These are phyloP conservation scores for Pulveroboletus sp. DNA, from an alignment of 768 basidiomycete genomes.

Conservation along the genomic window DNA sequence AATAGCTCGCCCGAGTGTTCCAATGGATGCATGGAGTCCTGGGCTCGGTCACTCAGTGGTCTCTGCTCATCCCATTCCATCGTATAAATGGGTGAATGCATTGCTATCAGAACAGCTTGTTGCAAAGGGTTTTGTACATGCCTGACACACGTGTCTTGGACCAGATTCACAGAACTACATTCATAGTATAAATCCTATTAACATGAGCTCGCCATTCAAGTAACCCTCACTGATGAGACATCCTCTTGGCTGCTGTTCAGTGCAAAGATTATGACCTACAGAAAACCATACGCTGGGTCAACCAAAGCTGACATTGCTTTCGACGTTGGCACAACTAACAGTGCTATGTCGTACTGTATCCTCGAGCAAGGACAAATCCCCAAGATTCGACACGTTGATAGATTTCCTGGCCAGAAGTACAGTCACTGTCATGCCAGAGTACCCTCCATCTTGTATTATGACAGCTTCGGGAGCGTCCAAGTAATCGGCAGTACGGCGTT, in stretches of 20 bases:
- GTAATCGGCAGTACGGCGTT: constrained; percentile 41
- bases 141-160: too few relatives aligned
- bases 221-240: neutral
- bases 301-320: constrained; percentile 30
- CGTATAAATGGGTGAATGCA: too few relatives aligned
- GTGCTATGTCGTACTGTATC: constrained; percentile 38
- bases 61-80: too few relatives aligned
- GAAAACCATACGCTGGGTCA: neutral
- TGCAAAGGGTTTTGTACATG: too few relatives aligned
- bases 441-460: constrained; percentile 46
- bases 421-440: constrained; percentile 45
- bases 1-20: too few relatives aligned
- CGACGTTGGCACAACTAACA: constrained; percentile 40
- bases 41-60: too few relatives aligned
- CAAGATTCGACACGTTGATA: constrained; percentile 31
- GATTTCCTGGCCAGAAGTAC: constrained; percentile 40
- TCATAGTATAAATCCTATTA: neutral
- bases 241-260: neutral
- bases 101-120: too few relatives aligned
- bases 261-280: neutral
- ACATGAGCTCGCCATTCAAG: neutral
- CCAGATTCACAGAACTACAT: too few relatives aligned
- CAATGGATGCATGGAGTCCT: too few relatives aligned
- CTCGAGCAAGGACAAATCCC: constrained; percentile 38
- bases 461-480: constrained; percentile 34